Conservation (phyloP, 2,329 filamentous ascomycete species). For the Fusarium sulawesiense region DNA sequence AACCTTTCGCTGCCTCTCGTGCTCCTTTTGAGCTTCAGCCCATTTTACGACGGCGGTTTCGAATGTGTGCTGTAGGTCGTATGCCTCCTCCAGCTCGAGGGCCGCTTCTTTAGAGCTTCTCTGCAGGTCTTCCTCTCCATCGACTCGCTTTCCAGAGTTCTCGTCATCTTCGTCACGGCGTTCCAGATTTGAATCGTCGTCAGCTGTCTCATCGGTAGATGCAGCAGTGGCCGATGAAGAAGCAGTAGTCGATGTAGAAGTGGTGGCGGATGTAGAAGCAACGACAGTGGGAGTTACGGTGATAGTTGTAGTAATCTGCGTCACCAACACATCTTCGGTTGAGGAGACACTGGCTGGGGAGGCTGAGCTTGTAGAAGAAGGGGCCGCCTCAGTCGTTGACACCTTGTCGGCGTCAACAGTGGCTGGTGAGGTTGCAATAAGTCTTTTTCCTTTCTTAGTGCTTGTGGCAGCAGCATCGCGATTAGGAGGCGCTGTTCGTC, state of each 20-base stretch:
- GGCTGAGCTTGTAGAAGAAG: background rate
- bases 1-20: background rate
- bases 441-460: background rate
- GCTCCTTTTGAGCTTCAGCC: background rate
- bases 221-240: background rate
- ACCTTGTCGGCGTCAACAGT: background rate
- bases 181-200: background rate
- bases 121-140: background rate
- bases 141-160: background rate
- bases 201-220: background rate
- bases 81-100: background rate
- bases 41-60: background rate
- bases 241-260: background rate
- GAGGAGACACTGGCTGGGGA: background rate
- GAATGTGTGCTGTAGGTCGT: background rate
- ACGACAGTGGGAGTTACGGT: slow-evolving; percentile 3
- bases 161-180: background rate
- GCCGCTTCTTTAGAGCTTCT: background rate
- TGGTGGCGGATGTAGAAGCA: background rate
- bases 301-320: slow-evolving; percentile 14
- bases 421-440: background rate
- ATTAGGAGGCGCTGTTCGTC: background rate
- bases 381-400: background rate
- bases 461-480: background rate
- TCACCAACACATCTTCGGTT: background rate